These are phyloP conservation scores for Suhomyces bokatorum DNA, from an alignment of 1,139 yeast species.

Conservation along the genomic window DNA sequence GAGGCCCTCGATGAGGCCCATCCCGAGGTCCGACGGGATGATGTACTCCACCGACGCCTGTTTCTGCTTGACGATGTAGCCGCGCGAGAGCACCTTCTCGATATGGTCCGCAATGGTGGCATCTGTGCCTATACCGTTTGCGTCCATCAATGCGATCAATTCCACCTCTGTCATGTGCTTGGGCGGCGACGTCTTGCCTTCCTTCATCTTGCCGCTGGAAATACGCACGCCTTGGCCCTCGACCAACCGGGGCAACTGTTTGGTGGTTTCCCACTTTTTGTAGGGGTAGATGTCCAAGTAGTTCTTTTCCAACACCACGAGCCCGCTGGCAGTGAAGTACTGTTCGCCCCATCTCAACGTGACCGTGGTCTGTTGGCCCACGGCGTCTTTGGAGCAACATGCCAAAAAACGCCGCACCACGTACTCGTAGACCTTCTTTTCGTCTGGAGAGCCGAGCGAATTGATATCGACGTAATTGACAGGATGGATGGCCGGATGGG, in stretches of 20 bases:
- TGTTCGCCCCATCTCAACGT: conserved; percentile 79
- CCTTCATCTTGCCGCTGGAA: conserved; percentile 56
- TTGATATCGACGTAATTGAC: conserved; percentile 49
- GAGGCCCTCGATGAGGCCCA: conserved; percentile 87
- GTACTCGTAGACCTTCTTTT: conserved; percentile 80
- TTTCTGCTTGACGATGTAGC: conserved; percentile 59
- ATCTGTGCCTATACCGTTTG: conserved; percentile 97
- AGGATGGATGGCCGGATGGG: conserved; percentile 99
- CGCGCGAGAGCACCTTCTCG: conserved; percentile 68
- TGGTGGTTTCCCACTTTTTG: conserved; percentile 72
- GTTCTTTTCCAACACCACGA: conserved; percentile 69
- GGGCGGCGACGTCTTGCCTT: conserved; percentile 83
- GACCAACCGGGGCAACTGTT: conserved; percentile 63
- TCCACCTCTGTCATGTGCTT: conserved; percentile 87
- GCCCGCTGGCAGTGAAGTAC: conserved; percentile 65
- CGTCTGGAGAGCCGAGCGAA: conserved; percentile 43
- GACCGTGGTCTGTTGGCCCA: conserved; percentile 67
- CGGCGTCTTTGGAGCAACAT: conserved; percentile 88
- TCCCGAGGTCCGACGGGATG: conserved; percentile 81
- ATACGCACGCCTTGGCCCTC: conserved; percentile 59
- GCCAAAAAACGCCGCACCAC: conserved; percentile 87
- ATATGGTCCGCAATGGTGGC: conserved; percentile 99
- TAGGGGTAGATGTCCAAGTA: conserved; percentile 81
- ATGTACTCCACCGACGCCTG: conserved; percentile 41
- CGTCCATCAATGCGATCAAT: conserved; percentile 90